Evolutionary conservation across 192 early-diverging fungal species (phyloP).

Genomic region (Phycomyces nitens): DNA sequence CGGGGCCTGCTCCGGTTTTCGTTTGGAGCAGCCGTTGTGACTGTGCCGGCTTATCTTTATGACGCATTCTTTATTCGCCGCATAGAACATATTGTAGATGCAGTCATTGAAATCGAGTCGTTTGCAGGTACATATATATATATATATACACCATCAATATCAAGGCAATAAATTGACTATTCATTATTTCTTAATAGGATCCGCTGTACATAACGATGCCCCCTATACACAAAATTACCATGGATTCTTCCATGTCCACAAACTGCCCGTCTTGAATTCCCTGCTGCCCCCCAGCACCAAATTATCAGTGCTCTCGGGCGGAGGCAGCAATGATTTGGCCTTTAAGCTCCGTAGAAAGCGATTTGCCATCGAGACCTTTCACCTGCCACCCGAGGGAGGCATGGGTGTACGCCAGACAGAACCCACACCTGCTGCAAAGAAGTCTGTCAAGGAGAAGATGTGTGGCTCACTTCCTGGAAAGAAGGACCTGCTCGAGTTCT

Average conservation of each 20-base stretch:
- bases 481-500: conserved; percentile 51
- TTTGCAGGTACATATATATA: conserved; percentile 70
- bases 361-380: conserved; percentile 90
- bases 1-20: conserved; percentile 75
- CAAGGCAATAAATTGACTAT: too few relatives aligned
- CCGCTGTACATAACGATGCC: conserved; percentile 46
- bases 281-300: conserved; percentile 67
- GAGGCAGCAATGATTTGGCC: conserved; percentile 67
- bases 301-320: conserved; percentile 61
- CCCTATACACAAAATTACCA: conserved; percentile 74
- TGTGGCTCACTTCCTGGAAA: conserved; percentile 43
- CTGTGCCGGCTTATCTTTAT: conserved; percentile 80
- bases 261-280: conserved; percentile 74
- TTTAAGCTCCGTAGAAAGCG: conserved; percentile 88
- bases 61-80: conserved; percentile 57
- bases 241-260: conserved; percentile 84
- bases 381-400: conserved; percentile 92
- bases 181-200: too few relatives aligned
- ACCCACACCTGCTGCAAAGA: neutral
- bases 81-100: conserved; percentile 80
- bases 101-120: conserved; percentile 86
- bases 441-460: conserved; percentile 10
- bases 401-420: conserved; percentile 59
- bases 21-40: conserved; percentile 71
- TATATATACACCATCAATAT: neutral